These are phyloP conservation scores for Apostasia shenzhenica DNA, from an alignment of 106 monocot species.

Conservation along the genomic window DNA sequence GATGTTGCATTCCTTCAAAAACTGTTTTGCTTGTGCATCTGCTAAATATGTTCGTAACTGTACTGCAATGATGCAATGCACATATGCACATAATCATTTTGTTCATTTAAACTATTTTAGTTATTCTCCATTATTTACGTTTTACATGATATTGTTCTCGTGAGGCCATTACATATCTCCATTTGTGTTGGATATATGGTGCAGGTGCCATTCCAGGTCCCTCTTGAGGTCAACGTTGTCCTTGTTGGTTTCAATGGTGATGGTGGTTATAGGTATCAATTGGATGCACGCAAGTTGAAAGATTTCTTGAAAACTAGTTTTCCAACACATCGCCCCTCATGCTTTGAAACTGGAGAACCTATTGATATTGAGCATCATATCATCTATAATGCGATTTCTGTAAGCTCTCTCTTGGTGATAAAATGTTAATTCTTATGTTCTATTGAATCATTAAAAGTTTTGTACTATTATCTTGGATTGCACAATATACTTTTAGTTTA, in stretches of 20 bases:
- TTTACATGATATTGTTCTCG: background rate
- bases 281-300: slow-evolving; percentile 71
- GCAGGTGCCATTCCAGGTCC: slow-evolving; percentile 99
- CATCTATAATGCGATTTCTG: slow-evolving; percentile 78
- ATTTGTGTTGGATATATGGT: slow-evolving; percentile 3
- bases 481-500: too few species aligned
- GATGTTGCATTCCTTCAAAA: too few species aligned
- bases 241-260: slow-evolving; percentile 85
- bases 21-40: too few species aligned
- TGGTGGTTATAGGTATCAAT: slow-evolving; percentile 70
- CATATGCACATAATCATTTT: too few species aligned
- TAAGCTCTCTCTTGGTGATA: slow-evolving; percentile 27
- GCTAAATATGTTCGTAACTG: too few species aligned
- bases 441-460: background rate
- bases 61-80: too few species aligned
- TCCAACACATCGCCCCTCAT: slow-evolving; percentile 80
- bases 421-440: background rate
- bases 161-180: background rate
- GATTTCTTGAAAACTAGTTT: slow-evolving; percentile 69
- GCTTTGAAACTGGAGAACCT: slow-evolving; percentile 91
- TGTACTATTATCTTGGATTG: background rate
- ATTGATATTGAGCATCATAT: slow-evolving; percentile 97
- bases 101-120: too few species aligned
- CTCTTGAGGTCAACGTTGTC: slow-evolving; percentile 88
- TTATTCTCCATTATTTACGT: too few species aligned